Conservation (phyloP, 139 green algal species). For the Chlorella ohadii region DNA sequence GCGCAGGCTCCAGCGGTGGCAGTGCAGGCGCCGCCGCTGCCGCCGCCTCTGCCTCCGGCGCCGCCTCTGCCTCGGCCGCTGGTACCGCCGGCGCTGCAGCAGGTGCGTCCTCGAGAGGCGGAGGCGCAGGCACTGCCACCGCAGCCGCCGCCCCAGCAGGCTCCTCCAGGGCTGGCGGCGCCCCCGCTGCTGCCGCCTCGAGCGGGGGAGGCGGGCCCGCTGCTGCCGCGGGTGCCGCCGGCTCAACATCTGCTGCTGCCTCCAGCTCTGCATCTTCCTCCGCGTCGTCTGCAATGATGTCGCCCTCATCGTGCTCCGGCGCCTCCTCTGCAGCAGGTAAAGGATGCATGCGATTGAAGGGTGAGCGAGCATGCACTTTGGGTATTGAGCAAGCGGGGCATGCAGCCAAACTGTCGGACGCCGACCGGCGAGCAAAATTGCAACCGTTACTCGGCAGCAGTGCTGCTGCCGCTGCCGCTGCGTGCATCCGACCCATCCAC, state of each 20-base stretch:
- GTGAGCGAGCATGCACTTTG: no score
- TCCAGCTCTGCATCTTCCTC: neutral
- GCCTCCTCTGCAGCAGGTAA: neutral
- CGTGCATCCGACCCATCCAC: no score
- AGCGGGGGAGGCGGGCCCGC: neutral
- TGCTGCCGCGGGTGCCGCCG: no score
- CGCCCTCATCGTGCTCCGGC: constrained; percentile 21
- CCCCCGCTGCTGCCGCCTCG: neutral
- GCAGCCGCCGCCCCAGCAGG: neutral
- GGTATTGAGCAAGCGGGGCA: no score
- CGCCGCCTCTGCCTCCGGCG: neutral
- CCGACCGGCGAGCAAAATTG: no score
- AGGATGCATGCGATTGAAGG: no score
- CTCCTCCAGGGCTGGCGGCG: neutral
- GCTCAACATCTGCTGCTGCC: neutral
- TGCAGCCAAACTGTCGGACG: no score
- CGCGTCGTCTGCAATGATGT: neutral
- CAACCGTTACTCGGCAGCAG: no score
- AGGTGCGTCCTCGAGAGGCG: neutral
- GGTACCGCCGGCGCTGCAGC: neutral
- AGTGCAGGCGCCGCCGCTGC: neutral
- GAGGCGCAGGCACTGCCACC: neutral
- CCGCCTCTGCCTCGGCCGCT: neutral
- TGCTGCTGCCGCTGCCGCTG: constrained; percentile 4
- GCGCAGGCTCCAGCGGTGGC: neutral